Conservation (phyloP, 495 filamentous ascomycete genomes). For the Lasiosphaeriaceae sp. region DNA sequence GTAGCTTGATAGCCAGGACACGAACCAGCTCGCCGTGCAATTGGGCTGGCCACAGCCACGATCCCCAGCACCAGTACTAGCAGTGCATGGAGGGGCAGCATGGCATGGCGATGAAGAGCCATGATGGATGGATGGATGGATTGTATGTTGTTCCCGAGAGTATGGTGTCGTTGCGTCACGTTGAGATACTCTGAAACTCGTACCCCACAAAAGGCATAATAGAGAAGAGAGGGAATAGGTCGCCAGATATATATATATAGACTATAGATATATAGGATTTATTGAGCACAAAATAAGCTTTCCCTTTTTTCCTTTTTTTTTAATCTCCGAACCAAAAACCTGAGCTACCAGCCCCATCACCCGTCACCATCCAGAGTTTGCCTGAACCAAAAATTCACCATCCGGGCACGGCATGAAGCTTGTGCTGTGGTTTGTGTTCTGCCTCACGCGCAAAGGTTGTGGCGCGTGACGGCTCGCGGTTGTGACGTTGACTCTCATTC, state of each 20-base stretch:
- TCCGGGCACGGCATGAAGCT: neutral
- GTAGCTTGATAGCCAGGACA: slow-evolving; percentile 69
- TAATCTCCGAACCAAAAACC: neutral
- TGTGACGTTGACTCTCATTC: neutral
- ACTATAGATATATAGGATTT: neutral
- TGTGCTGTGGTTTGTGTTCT: neutral
- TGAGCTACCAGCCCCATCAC: neutral
- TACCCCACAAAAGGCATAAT: neutral
- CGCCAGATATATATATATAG: neutral
- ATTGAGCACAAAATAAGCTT: neutral
- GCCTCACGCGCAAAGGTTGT: neutral
- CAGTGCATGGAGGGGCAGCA: neutral
- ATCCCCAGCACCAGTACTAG: neutral
- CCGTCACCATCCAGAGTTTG: neutral
- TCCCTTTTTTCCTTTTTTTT: neutral
- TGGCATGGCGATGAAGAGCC: too few species aligned
- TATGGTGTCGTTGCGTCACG: too few species aligned
- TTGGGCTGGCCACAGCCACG: neutral
- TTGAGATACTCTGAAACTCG: too few species aligned
- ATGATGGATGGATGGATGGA: too few species aligned
- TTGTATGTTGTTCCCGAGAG: too few species aligned
- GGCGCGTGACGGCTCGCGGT: neutral
- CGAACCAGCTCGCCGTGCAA: slow-evolving; percentile 27
- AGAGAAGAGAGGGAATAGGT: neutral
- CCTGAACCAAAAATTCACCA: neutral